phyloP scores from a whole-genome alignment of 352 stramenopile species.

The Pythium rhizo-oryzae region DNA sequence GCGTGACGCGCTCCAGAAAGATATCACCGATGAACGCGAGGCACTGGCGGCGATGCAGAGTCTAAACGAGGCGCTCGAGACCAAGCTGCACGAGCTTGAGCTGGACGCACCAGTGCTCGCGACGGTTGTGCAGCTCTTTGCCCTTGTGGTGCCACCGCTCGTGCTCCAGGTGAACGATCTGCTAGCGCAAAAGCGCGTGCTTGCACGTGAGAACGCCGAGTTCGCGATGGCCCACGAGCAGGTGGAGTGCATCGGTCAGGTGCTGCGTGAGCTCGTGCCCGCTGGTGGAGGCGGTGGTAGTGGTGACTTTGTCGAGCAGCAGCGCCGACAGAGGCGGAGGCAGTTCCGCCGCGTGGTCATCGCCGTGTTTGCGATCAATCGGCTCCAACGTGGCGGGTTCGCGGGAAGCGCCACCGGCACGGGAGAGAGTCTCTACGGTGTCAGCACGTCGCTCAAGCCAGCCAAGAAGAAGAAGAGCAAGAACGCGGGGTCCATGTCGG shows the following conservation, averaged over 20 bases:
- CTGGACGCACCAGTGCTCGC: constrained; percentile 48
- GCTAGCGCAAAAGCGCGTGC: constrained; percentile 56
- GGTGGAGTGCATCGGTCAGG: constrained; percentile 62
- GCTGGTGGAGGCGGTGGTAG: constrained; percentile 1
- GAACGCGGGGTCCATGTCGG: neutral
- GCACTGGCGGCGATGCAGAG: constrained; percentile 22
- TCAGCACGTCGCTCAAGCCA: constrained; percentile 46
- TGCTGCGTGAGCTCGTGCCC: constrained; percentile 62
- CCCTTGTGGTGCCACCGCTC: constrained; percentile 54
- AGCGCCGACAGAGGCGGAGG: neutral
- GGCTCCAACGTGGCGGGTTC: constrained; percentile 44
- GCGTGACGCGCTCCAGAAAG: constrained; percentile 31
- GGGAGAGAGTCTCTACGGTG: constrained; percentile 33
- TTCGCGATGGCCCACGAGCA: constrained; percentile 46
- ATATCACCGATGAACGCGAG: constrained; percentile 32
- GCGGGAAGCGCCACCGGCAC: constrained; percentile 3
- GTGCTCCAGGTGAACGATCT: constrained; percentile 74
- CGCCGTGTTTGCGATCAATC: constrained; percentile 72
- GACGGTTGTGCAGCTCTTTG: constrained; percentile 58
- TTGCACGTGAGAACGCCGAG: constrained; percentile 53
- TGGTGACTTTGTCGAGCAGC: constrained; percentile 18
- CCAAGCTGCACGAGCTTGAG: constrained; percentile 39
- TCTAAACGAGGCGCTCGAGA: constrained; percentile 33
- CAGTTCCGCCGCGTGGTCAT: constrained; percentile 57
- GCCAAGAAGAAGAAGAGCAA: constrained; percentile 28